Evolutionary conservation across 331 rosid genomes (phyloP).

Genomic region (Rhamnella rubrinervis): DNA sequence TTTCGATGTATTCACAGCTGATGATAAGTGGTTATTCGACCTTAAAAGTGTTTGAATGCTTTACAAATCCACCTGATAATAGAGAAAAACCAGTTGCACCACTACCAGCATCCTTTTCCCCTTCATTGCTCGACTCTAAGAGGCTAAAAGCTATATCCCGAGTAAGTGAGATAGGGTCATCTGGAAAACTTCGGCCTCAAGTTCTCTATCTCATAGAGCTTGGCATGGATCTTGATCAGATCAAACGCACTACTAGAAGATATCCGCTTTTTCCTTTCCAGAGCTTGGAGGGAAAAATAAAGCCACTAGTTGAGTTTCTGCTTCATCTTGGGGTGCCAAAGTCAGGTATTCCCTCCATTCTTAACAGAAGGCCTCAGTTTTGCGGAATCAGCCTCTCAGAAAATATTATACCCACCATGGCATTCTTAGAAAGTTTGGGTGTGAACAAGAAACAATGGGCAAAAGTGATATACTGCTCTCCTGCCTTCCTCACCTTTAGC

Average conservation of each 20-base stretch:
- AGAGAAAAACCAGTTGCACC: conserved; percentile 37
- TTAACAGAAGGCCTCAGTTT: conserved; percentile 80
- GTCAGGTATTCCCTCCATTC: conserved; percentile 60
- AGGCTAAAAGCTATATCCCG: conserved; percentile 59
- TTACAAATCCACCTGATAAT: conserved; percentile 52
- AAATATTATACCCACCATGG: conserved; percentile 84
- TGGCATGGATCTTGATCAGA: conserved; percentile 70
- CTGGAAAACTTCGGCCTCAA: conserved; percentile 71
- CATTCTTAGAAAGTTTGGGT: conserved; percentile 71
- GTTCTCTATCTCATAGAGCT: conserved; percentile 67
- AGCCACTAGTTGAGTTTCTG: conserved; percentile 86
- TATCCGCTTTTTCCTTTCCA: conserved; percentile 68
- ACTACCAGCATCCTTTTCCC: conserved; percentile 23
- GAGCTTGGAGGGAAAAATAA: conserved; percentile 75
- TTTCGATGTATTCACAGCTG: conserved; percentile 19
- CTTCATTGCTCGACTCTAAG: conserved; percentile 40
- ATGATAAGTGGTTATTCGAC: conserved; percentile 41
- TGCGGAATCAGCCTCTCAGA: conserved; percentile 87
- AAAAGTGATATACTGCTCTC: conserved; percentile 77
- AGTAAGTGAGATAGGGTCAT: conserved; percentile 53
- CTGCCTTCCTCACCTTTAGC: conserved; percentile 76
- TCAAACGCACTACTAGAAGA: conserved; percentile 45
- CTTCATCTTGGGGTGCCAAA: conserved; percentile 84
- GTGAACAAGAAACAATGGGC: conserved; percentile 91
- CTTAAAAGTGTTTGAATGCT: conserved; percentile 51